These are phyloP conservation scores for Teratosphaeria gauchensis DNA, from an alignment of 2,329 filamentous ascomycete genomes.

Conservation along the genomic window DNA sequence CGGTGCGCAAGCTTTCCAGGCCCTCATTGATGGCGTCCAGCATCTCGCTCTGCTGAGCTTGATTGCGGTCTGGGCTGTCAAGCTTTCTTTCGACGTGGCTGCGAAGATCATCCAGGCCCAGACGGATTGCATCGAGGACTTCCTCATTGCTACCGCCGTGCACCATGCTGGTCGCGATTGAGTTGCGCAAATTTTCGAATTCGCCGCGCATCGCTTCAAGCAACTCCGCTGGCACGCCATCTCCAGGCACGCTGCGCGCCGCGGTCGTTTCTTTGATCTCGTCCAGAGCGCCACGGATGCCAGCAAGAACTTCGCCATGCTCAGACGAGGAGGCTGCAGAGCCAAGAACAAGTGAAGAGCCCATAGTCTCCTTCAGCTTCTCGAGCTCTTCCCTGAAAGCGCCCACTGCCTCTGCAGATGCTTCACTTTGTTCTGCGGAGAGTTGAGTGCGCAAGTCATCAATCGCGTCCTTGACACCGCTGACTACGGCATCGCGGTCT, in stretches of 20 bases:
- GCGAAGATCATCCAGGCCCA: slow-evolving; percentile 41
- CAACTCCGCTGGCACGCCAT: slow-evolving; percentile 38
- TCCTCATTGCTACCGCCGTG: slow-evolving; percentile 37
- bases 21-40: slow-evolving; percentile 57
- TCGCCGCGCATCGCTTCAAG: slow-evolving; percentile 43
- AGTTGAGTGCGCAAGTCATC: slow-evolving; percentile 34
- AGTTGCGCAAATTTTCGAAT: slow-evolving; percentile 39
- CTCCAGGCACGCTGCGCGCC: slow-evolving; percentile 7
- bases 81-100: slow-evolving; percentile 44
- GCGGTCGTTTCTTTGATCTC: slow-evolving; percentile 30
- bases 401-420: slow-evolving; percentile 33
- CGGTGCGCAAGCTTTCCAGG: slow-evolving; percentile 63
- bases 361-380: slow-evolving; percentile 32
- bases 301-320: slow-evolving; percentile 18
- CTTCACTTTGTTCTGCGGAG: slow-evolving; percentile 29
- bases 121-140: slow-evolving; percentile 38
- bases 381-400: slow-evolving; percentile 36
- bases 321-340: slow-evolving; percentile 15
- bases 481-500: slow-evolving; percentile 53
- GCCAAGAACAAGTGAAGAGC: slow-evolving; percentile 32
- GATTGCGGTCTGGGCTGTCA: slow-evolving; percentile 43
- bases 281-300: slow-evolving; percentile 23
- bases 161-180: slow-evolving; percentile 30
- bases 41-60: slow-evolving; percentile 45
- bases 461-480: slow-evolving; percentile 47